phyloP scores from a whole-genome alignment of 495 filamentous ascomycete species.

The Penicillium riverlandense region DNA sequence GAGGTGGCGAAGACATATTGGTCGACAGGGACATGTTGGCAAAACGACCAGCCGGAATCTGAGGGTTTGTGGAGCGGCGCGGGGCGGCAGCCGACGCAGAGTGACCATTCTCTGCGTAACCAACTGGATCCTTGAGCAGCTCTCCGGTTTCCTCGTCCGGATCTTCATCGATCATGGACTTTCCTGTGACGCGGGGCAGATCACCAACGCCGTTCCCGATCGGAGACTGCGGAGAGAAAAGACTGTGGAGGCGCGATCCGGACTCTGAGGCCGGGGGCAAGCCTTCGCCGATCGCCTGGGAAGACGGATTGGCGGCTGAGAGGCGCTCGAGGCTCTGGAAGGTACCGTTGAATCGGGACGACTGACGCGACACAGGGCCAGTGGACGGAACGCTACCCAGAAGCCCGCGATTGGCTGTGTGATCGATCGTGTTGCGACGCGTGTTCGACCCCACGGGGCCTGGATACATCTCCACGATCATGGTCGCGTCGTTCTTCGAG shows the following conservation, averaged over 20 bases:
- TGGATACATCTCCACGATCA: conserved; percentile 70
- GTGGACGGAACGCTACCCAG: conserved; percentile 50
- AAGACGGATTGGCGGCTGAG: conserved; percentile 52
- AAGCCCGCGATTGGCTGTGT: conserved; percentile 40
- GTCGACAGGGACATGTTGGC: conserved; percentile 65
- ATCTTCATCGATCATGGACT: conserved; percentile 80
- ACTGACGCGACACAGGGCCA: conserved; percentile 55
- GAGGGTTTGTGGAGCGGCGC: conserved; percentile 68
- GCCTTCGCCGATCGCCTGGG: conserved; percentile 42
- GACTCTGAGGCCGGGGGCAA: conserved; percentile 56
- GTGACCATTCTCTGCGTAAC: conserved; percentile 73
- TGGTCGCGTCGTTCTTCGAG: conserved; percentile 61
- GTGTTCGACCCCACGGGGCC: conserved; percentile 32
- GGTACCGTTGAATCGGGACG: conserved; percentile 69
- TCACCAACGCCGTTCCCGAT: conserved; percentile 69
- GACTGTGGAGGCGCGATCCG: conserved; percentile 56
- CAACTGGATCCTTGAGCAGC: conserved; percentile 75
- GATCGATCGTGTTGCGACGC: conserved; percentile 56
- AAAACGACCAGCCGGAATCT: conserved; percentile 66
- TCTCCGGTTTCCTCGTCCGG: conserved; percentile 80
- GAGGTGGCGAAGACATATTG: conserved; percentile 45
- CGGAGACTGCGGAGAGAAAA: conserved; percentile 81
- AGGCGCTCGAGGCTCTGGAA: conserved; percentile 69
- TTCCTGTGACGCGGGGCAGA: conserved; percentile 65
- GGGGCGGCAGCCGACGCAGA: conserved; percentile 30